phyloP scores from a whole-genome alignment of 768 basidiomycete genomes.

The Lactifluus hygrophoroides region DNA sequence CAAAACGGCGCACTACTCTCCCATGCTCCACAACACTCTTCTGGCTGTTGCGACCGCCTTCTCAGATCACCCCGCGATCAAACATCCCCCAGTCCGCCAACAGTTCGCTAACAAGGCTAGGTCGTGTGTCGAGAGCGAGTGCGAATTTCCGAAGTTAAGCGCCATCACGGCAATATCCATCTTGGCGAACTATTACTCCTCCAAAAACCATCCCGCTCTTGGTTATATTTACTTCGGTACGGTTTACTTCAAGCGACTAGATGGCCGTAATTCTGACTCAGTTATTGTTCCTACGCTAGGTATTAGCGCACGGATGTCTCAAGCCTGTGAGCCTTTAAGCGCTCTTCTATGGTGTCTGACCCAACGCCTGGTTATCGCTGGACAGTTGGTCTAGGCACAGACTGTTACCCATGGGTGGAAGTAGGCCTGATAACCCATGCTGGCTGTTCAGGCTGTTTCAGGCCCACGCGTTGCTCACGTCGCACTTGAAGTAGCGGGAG shows the following conservation, averaged over 20 bases:
- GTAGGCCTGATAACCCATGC: conserved; percentile 41
- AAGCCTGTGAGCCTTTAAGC: conserved; percentile 40
- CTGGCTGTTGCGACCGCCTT: conserved; percentile 37
- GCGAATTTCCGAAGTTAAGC: conserved; percentile 33
- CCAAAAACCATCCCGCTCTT: conserved; percentile 33
- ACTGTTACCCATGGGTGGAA: conserved; percentile 50
- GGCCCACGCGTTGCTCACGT: conserved; percentile 15
- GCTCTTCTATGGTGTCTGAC: not conserved
- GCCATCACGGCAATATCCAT: conserved; percentile 35
- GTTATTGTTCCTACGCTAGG: conserved; percentile 28
- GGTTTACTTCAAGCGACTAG: not conserved
- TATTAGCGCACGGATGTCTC: conserved; percentile 49
- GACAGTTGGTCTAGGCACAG: conserved; percentile 47
- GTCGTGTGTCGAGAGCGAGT: conserved; percentile 33
- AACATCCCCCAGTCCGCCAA: conserved; percentile 24
- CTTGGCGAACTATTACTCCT: conserved; percentile 33
- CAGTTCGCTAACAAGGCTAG: conserved; percentile 33
- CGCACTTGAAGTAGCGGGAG: conserved; percentile 7
- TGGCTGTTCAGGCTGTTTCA: conserved; percentile 24
- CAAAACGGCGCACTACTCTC: conserved; percentile 54
- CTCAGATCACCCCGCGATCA: conserved; percentile 31
- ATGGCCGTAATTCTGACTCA: not conserved
- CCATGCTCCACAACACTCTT: conserved; percentile 64
- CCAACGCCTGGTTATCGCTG: not conserved
- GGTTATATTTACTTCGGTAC: conserved; percentile 38